A percentile compares a stretch with the other conserved stretches of the same genome.
Conservation (phyloP, 768 basidiomycete species). For the Lactarius evosmus region DNA sequence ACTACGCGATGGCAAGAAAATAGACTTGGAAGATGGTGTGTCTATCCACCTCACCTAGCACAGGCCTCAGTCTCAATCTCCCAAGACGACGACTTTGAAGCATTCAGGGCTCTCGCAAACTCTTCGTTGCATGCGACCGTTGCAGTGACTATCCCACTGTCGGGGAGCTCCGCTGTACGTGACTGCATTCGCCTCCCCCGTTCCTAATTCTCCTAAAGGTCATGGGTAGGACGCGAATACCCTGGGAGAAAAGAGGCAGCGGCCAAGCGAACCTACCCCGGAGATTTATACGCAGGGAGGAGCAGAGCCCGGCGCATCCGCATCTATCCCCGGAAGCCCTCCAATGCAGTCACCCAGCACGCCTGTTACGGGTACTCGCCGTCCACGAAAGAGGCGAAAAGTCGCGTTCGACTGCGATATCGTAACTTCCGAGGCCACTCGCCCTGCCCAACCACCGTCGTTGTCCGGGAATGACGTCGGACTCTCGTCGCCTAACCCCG, state of each 20-base stretch:
- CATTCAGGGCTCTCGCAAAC: slow-evolving; percentile 52
- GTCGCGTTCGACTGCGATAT: slow-evolving; percentile 5
- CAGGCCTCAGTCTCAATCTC: slow-evolving; percentile 9
- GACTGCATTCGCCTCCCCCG: too few relatives aligned
- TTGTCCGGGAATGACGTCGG: not conserved
- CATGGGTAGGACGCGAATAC: not conserved
- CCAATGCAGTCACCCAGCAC: not conserved
- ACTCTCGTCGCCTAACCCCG: not conserved
- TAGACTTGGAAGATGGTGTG: slow-evolving; percentile 79
- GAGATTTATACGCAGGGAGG: not conserved
- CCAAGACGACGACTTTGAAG: slow-evolving; percentile 77
- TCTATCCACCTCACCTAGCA: slow-evolving; percentile 7
- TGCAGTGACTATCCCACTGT: slow-evolving; percentile 9
- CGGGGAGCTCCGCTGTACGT: slow-evolving; percentile 7
- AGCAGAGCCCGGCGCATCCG: not conserved
- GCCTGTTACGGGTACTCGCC: not conserved
- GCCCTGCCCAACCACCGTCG: not conserved
- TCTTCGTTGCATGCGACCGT: slow-evolving; percentile 31
- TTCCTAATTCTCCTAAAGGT: not conserved
- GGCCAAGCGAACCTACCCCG: not conserved
- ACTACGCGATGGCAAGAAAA: slow-evolving; percentile 47
- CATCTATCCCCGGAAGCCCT: not conserved
- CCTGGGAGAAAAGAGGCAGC: not conserved
- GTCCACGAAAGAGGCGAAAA: slow-evolving; percentile 19
- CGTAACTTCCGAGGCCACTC: not conserved